Evolutionary conservation across 495 filamentous ascomycete genomes (phyloP).

Genomic region (Neurospora tetraspora): DNA sequence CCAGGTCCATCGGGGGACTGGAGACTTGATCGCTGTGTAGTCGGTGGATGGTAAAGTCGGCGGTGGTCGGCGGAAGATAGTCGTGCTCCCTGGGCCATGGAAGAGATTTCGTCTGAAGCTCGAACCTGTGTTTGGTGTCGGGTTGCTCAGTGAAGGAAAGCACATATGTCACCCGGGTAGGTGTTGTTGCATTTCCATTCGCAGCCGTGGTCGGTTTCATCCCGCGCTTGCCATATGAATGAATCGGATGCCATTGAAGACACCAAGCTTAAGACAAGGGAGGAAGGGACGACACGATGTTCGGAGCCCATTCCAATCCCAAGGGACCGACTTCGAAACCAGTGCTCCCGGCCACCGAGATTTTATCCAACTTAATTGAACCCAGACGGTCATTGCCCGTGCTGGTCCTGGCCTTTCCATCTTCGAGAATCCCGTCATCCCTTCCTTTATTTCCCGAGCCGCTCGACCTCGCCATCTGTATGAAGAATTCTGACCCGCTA

Average conservation of each 20-base stretch:
- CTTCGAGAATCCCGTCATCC: background rate
- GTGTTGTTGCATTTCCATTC: background rate
- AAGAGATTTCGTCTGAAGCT: background rate
- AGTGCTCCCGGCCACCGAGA: background rate
- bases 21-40: background rate
- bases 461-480: background rate
- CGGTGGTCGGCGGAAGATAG: background rate
- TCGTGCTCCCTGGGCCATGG: background rate
- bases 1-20: background rate
- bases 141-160: background rate
- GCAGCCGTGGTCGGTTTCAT: background rate
- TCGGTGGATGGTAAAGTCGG: background rate
- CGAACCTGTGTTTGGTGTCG: background rate
- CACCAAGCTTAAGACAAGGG: background rate
- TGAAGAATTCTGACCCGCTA: background rate
- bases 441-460: background rate
- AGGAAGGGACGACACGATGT: background rate
- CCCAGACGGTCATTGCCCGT: background rate
- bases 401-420: background rate
- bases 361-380: background rate
- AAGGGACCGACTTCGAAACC: background rate
- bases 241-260: background rate
- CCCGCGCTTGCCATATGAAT: background rate
- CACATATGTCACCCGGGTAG: background rate
- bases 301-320: background rate